Conservation (phyloP, 2,329 filamentous ascomycete genomes). For the Colletotrichum acutatum region DNA sequence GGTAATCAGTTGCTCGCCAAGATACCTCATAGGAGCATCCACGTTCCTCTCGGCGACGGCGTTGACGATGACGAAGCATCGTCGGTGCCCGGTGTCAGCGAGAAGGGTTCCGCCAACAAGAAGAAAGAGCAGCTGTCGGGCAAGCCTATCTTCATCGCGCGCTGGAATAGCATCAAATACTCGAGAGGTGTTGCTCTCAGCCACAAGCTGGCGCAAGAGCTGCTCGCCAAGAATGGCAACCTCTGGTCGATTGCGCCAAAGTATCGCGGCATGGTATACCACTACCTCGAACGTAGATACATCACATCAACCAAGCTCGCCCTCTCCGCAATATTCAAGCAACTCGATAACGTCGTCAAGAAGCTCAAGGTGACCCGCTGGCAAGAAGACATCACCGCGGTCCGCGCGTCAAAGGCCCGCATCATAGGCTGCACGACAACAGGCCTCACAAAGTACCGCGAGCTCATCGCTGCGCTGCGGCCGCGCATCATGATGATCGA, state of each 20-base stretch:
- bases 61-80: background rate
- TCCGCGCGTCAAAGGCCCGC: conserved; percentile 51
- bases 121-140: conserved; percentile 65
- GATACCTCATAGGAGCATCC: conserved; percentile 2
- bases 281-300: conserved; percentile 66
- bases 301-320: conserved; percentile 57
- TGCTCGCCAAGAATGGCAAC: conserved; percentile 51
- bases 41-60: background rate
- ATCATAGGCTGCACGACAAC: conserved; percentile 80
- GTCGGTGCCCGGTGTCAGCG: background rate
- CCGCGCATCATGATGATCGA: conserved; percentile 80
- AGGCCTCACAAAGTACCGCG: conserved; percentile 82
- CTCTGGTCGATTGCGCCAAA: conserved; percentile 68
- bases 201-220: conserved; percentile 8
- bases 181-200: background rate
- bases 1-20: conserved; percentile 1
- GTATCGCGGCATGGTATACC: conserved; percentile 74
- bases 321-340: conserved; percentile 60
- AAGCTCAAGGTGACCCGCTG: conserved; percentile 67
- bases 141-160: conserved; percentile 47
- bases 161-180: background rate
- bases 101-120: background rate
- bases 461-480: conserved; percentile 71
- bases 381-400: conserved; percentile 63
- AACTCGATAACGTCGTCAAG: conserved; percentile 61